Evolutionary conservation across 2,329 filamentous ascomycete genomes (phyloP).

Genomic region (Pseudofabraea citricarpa): DNA sequence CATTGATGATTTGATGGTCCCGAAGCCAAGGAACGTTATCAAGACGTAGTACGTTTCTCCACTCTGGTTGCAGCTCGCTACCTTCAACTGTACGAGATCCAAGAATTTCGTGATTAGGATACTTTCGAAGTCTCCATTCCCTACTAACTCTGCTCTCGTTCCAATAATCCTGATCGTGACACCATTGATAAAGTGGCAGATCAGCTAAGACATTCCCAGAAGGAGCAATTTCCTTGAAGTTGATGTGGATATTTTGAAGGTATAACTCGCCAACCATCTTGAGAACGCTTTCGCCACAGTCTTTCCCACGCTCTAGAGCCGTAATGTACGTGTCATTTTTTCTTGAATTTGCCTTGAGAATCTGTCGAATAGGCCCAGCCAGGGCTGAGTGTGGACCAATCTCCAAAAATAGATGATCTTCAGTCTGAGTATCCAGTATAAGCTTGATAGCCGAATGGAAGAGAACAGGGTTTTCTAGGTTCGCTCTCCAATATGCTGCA

Average conservation of each 20-base stretch:
- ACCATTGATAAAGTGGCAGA: slow-evolving; percentile 2
- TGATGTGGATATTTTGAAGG: neutral
- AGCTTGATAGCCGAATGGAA: neutral
- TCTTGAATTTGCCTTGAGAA: neutral
- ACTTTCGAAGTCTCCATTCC: neutral
- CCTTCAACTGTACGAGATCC: neutral
- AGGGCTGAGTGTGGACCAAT: slow-evolving; percentile 29
- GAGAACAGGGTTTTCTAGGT: neutral
- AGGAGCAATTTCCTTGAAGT: neutral
- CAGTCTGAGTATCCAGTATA: neutral
- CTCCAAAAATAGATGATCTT: slow-evolving; percentile 9
- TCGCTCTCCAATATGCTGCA: neutral
- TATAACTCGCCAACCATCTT: neutral
- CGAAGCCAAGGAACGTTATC: neutral
- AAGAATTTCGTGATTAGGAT: slow-evolving; percentile 2
- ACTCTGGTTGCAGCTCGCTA: neutral
- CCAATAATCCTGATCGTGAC: neutral
- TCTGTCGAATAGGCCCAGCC: slow-evolving; percentile 3
- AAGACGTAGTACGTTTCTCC: neutral
- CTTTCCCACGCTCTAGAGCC: neutral
- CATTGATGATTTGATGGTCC: neutral
- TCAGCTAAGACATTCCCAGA: neutral
- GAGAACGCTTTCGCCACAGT: neutral
- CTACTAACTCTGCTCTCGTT: neutral
- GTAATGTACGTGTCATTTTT: neutral